phyloP scores from a whole-genome alignment of 257 asterid genomes.

The Cruciata laevipes region DNA sequence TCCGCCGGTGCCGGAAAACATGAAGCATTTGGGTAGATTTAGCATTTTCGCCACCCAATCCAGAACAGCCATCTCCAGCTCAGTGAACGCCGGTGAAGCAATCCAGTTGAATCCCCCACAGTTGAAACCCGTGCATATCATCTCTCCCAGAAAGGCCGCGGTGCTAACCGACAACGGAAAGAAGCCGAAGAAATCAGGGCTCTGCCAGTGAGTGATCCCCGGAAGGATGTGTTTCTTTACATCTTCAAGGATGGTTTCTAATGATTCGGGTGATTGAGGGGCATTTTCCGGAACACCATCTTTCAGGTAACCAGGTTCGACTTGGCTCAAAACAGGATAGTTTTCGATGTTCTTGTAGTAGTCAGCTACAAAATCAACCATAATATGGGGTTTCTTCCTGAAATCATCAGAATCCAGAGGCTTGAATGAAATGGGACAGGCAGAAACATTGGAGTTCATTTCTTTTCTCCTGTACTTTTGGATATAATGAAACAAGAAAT shows the following conservation, averaged over 20 bases:
- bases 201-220: constrained; percentile 75
- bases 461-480: neutral
- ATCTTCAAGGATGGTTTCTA: constrained; percentile 50
- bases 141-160: constrained; percentile 69
- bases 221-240: constrained; percentile 57
- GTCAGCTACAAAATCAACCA: constrained; percentile 65
- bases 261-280: constrained; percentile 48
- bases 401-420: too few species aligned
- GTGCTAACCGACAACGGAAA: constrained; percentile 63
- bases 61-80: constrained; percentile 72
- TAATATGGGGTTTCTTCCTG: constrained; percentile 46
- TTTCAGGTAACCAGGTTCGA: constrained; percentile 58
- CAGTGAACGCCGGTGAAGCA: constrained; percentile 80
- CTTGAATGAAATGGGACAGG: constrained; percentile 27
- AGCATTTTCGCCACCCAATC: constrained; percentile 77
- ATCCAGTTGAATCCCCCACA: constrained; percentile 77
- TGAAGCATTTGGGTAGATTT: constrained; percentile 49
- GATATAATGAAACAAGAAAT: too few species aligned
- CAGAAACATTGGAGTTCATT: neutral
- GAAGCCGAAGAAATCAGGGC: constrained; percentile 67
- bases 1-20: constrained; percentile 76
- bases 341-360: constrained; percentile 60
- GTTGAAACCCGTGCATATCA: constrained; percentile 63
- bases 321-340: constrained; percentile 70
- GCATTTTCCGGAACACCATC: constrained; percentile 48